A percentile compares a stretch with the other conserved stretches of the same genome.
phyloP scores from a whole-genome alignment of 768 basidiomycete genomes.

The Udeniomyces megalosporus region DNA sequence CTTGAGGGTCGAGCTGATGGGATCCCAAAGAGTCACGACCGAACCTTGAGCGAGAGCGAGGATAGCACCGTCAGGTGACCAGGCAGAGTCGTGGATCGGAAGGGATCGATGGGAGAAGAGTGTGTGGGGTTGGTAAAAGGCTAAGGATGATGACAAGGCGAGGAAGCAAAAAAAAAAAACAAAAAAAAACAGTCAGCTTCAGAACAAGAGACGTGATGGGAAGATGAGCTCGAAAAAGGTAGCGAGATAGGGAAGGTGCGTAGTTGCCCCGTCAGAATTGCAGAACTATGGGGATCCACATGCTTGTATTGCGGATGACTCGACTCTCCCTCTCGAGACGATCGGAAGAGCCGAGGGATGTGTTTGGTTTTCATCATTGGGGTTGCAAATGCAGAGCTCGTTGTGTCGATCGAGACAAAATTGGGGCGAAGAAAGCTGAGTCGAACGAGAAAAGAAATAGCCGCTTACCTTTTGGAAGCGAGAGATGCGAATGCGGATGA shows the following conservation, averaged over 20 bases:
- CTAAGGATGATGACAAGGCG: slow-evolving; percentile 31
- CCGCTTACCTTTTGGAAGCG: slow-evolving; percentile 3
- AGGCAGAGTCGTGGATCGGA: slow-evolving; percentile 46
- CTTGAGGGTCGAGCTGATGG: slow-evolving; percentile 43
- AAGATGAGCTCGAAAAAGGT: not conserved
- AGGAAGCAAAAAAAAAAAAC: slow-evolving; percentile 4
- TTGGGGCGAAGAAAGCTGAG: not conserved
- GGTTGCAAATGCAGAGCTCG: not conserved
- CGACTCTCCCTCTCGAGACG: slow-evolving; percentile 7
- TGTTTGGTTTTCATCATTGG: slow-evolving; percentile 13
- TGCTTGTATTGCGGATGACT: slow-evolving; percentile 4
- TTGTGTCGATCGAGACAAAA: not conserved
- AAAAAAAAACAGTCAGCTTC: not conserved
- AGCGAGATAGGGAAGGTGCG: not conserved
- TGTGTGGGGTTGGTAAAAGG: slow-evolving; percentile 66
- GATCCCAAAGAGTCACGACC: slow-evolving; percentile 59
- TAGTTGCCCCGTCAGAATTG: slow-evolving; percentile 13
- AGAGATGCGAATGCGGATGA: not conserved
- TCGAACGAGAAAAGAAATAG: not conserved
- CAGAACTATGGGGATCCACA: slow-evolving; percentile 16
- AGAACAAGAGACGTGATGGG: not conserved
- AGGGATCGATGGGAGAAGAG: slow-evolving; percentile 51
- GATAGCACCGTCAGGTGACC: slow-evolving; percentile 76
- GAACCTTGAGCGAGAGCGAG: slow-evolving; percentile 54
- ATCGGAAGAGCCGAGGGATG: slow-evolving; percentile 7